Percentiles rank a stretch among this genome's conserved stretches.
phyloP scores from a whole-genome alignment of 2,329 filamentous ascomycete genomes.

The Byssothecium circinans region DNA sequence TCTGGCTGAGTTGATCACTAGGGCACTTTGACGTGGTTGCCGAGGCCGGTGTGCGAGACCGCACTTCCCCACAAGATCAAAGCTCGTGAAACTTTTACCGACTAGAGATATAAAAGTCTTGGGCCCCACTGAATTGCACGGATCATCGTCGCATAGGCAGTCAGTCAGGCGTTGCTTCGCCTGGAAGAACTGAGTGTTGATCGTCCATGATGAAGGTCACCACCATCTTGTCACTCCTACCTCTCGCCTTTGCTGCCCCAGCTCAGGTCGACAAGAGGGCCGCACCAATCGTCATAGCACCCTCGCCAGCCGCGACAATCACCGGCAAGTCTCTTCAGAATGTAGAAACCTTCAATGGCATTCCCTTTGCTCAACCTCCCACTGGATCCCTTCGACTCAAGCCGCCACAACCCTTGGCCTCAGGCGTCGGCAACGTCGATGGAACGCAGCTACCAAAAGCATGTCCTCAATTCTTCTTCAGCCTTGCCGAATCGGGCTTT shows the following conservation, averaged over 20 bases:
- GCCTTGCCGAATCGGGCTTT: constrained; percentile 45
- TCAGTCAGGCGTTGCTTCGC: neutral
- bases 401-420: constrained; percentile 64
- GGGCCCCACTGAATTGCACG: neutral
- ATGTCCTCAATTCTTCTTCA: constrained; percentile 73
- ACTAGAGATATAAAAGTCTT: constrained; percentile 7
- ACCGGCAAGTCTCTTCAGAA: constrained; percentile 49
- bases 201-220: constrained; percentile 32
- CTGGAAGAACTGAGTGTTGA: neutral
- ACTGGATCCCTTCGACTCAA: constrained; percentile 67
- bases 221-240: constrained; percentile 25
- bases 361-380: constrained; percentile 74
- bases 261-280: constrained; percentile 49
- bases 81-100: constrained; percentile 20
- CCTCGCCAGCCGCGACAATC: constrained; percentile 57
- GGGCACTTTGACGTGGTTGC: constrained; percentile 5
- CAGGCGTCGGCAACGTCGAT: constrained; percentile 61
- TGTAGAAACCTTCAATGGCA: constrained; percentile 72
- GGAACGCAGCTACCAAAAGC: constrained; percentile 61
- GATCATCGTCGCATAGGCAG: constrained; percentile 2
- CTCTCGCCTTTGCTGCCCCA: constrained; percentile 36
- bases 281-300: constrained; percentile 57
- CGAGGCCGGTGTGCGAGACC: constrained; percentile 18
- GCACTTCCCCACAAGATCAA: neutral
- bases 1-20: constrained; percentile 15